Evolutionary conservation across 2,329 filamentous ascomycete genomes (phyloP).

Genomic region (Alternaria triticimaculans): DNA sequence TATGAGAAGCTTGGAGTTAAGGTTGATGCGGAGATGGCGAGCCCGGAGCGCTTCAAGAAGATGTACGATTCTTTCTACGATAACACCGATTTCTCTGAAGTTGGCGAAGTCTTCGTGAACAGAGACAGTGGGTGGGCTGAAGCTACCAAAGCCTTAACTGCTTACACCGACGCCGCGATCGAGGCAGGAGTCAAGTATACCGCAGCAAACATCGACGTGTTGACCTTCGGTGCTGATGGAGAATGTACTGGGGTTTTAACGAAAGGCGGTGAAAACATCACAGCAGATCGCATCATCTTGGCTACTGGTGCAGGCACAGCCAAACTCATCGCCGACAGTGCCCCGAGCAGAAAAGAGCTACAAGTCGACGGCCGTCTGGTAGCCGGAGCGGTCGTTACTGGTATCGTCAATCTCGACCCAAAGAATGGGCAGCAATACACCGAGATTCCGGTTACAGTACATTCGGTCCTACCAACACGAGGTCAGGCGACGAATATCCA

Average conservation of each 20-base stretch:
- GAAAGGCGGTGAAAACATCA: neutral
- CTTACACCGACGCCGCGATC: neutral
- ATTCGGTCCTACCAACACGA: neutral
- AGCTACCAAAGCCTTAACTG: neutral
- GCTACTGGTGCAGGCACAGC: neutral
- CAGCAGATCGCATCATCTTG: neutral
- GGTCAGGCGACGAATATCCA: no score
- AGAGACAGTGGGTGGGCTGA: neutral
- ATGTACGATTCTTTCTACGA: neutral
- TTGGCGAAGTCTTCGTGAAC: neutral
- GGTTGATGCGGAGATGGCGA: neutral
- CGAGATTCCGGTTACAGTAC: neutral
- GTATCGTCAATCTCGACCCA: neutral
- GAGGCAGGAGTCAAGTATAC: neutral
- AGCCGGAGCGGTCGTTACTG: neutral
- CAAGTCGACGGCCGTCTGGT: neutral
- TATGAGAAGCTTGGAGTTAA: neutral
- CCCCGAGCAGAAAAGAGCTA: neutral
- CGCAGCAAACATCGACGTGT: neutral
- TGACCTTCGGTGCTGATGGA: neutral
- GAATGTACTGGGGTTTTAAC: neutral
- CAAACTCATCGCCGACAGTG: neutral
- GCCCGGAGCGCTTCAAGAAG: rapidly evolving
- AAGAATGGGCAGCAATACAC: neutral
- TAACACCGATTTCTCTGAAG: neutral